Conservation (phyloP, 352 stramenopile species). For the Lagenidium giganteum region DNA sequence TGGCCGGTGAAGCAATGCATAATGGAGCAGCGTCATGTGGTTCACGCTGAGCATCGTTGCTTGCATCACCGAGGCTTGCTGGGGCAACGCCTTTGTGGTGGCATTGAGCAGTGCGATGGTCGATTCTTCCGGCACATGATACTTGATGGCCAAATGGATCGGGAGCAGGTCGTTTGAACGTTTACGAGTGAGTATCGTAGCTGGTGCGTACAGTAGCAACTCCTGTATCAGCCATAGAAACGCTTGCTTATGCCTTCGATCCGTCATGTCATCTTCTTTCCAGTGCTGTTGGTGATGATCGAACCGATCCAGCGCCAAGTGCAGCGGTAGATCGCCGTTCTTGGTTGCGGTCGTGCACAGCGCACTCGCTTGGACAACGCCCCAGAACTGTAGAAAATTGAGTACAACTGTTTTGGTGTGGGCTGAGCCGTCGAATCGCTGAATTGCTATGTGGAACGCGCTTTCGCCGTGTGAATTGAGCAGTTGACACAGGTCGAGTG, state of each 20-base stretch:
- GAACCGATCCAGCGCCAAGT: constrained; percentile 40
- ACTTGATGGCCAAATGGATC: constrained; percentile 10
- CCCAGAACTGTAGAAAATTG: constrained; percentile 34
- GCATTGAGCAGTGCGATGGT: constrained; percentile 1
- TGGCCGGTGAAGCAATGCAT: constrained; percentile 39
- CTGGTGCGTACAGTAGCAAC: constrained; percentile 1
- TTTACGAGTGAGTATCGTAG: constrained; percentile 2
- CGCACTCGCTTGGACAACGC: constrained; percentile 1
- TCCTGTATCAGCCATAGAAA: constrained; percentile 11
- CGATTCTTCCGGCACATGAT: not conserved
- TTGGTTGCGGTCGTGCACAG: constrained; percentile 27
- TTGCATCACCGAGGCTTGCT: not conserved
- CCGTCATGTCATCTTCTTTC: not conserved
- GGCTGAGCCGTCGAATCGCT: constrained; percentile 21
- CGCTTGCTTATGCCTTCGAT: not conserved
- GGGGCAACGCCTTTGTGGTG: not conserved
- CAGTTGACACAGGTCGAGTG: constrained; percentile 14
- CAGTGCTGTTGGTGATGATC: not conserved
- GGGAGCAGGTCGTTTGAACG: constrained; percentile 6
- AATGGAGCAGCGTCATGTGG: constrained; percentile 52
- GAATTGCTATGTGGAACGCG: constrained; percentile 38
- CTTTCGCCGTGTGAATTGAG: constrained; percentile 31
- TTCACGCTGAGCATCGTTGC: constrained; percentile 21
- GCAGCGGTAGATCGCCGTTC: constrained; percentile 43
- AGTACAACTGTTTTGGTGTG: constrained; percentile 31